Evolutionary conservation across 2,329 filamentous ascomycete species (phyloP).

Genomic region (Penicillium sp.): DNA sequence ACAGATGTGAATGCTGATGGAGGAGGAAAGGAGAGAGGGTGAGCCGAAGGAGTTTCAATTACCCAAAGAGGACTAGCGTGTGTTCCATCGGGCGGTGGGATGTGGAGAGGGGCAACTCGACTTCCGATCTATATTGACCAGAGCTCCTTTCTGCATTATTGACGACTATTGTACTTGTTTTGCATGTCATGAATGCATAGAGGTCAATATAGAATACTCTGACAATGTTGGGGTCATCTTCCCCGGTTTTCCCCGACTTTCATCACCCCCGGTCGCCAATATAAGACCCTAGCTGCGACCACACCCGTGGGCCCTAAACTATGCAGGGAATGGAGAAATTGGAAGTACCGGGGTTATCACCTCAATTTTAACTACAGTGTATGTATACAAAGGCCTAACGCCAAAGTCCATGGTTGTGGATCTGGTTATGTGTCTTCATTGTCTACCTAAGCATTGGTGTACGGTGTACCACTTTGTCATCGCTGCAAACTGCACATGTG

Average conservation of each 20-base stretch:
- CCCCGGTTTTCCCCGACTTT: no score
- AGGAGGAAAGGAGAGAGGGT: constrained; percentile 16
- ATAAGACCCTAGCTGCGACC: not conserved
- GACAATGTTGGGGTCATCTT: no score
- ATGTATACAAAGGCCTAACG: not conserved
- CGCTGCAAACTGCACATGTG: no score
- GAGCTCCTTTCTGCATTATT: not conserved
- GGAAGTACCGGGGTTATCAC: not conserved
- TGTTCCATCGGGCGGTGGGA: constrained; percentile 30
- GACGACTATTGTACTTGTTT: not conserved
- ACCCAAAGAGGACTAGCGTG: constrained; percentile 22
- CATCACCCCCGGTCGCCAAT: not conserved
- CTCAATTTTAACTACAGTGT: not conserved
- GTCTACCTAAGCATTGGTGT: no score
- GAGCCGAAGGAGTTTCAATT: constrained; percentile 29
- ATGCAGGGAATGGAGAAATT: not conserved
- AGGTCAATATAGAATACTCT: no score
- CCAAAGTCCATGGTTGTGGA: no score
- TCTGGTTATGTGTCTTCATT: no score
- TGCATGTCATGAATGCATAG: no score
- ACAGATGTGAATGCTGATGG: constrained; percentile 8
- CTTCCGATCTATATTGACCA: not conserved
- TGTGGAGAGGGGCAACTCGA: constrained; percentile 28
- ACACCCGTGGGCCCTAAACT: not conserved
- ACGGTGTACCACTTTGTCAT: no score